Percentiles rank a stretch among this genome's conserved stretches.
phyloP scores from a whole-genome alignment of 2,329 filamentous ascomycete species.

The Colletotrichum viniferum region DNA sequence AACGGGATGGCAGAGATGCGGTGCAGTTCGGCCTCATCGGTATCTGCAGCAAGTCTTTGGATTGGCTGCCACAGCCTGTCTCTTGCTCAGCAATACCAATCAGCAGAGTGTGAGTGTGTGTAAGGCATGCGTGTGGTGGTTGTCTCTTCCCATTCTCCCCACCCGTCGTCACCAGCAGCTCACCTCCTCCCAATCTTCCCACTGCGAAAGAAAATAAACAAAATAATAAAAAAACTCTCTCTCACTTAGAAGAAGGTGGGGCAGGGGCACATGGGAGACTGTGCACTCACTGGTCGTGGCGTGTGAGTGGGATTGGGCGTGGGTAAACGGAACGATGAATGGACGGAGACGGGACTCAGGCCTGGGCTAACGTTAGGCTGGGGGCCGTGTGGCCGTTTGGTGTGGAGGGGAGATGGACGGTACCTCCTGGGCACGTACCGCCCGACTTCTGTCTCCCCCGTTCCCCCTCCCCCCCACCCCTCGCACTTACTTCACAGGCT shows the following conservation, averaged over 20 bases:
- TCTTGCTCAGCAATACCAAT: not conserved
- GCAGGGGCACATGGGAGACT: not conserved
- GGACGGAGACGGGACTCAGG: conserved; percentile 2
- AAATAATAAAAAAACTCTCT: not conserved
- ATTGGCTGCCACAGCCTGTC: not conserved
- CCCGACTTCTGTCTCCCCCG: not conserved
- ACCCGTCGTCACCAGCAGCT: not conserved
- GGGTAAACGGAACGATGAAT: not conserved
- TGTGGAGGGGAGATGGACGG: not conserved
- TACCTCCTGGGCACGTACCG: not conserved
- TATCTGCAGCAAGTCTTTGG: not conserved
- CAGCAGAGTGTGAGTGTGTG: not conserved
- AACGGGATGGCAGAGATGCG: not conserved
- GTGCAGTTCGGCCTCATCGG: not conserved
- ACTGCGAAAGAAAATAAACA: not conserved
- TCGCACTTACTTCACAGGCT: not conserved
- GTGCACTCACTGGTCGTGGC: not conserved
- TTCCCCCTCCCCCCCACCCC: not conserved
- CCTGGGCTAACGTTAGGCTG: conserved; percentile 3
- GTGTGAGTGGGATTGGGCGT: not conserved
- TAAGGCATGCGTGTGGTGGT: not conserved
- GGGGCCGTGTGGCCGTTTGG: conserved; percentile 8
- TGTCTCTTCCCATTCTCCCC: not conserved
- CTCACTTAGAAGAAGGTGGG: not conserved
- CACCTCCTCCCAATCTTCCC: not conserved